These are phyloP conservation scores for Hyaloscypha hepaticicola DNA, from an alignment of 495 filamentous ascomycete genomes.

Conservation along the genomic window DNA sequence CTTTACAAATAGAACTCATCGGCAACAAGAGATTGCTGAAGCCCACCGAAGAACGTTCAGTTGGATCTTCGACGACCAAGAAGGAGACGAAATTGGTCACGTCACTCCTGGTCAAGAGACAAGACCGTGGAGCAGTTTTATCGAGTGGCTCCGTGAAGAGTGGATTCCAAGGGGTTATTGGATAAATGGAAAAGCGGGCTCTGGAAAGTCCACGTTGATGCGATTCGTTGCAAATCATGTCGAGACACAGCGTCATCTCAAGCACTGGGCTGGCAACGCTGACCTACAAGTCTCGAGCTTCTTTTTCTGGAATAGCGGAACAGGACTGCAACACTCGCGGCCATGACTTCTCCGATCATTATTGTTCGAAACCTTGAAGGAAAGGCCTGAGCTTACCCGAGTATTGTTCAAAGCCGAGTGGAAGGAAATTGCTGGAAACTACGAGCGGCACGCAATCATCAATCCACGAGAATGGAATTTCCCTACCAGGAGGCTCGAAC, in stretches of 20 bases:
- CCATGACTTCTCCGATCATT: slow-evolving; percentile 32
- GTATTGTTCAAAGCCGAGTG: slow-evolving; percentile 17
- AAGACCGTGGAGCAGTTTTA: slow-evolving; percentile 16
- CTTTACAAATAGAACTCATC: slow-evolving; percentile 26
- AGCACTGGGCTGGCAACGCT: slow-evolving; percentile 28
- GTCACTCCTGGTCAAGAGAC: neutral
- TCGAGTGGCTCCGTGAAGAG: slow-evolving; percentile 23
- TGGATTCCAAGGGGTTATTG: slow-evolving; percentile 32
- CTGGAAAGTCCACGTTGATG: slow-evolving; percentile 44
- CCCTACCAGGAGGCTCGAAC: neutral
- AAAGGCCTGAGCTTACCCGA: slow-evolving; percentile 19
- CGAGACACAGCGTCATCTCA: slow-evolving; percentile 15
- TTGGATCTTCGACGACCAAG: slow-evolving; percentile 28
- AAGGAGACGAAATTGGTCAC: neutral
- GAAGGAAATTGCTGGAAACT: neutral
- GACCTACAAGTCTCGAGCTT: slow-evolving; percentile 18
- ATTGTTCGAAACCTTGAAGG: slow-evolving; percentile 25
- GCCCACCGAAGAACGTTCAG: slow-evolving; percentile 32
- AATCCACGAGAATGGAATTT: neutral
- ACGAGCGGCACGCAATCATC: neutral
- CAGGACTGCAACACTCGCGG: slow-evolving; percentile 32
- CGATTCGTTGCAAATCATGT: slow-evolving; percentile 33
- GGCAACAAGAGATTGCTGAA: slow-evolving; percentile 26
- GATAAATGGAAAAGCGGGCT: slow-evolving; percentile 41
- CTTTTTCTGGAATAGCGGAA: slow-evolving; percentile 41